Evolutionary conservation across 2,329 filamentous ascomycete genomes (phyloP).

Genomic region (Aspergillus thermomutatus): DNA sequence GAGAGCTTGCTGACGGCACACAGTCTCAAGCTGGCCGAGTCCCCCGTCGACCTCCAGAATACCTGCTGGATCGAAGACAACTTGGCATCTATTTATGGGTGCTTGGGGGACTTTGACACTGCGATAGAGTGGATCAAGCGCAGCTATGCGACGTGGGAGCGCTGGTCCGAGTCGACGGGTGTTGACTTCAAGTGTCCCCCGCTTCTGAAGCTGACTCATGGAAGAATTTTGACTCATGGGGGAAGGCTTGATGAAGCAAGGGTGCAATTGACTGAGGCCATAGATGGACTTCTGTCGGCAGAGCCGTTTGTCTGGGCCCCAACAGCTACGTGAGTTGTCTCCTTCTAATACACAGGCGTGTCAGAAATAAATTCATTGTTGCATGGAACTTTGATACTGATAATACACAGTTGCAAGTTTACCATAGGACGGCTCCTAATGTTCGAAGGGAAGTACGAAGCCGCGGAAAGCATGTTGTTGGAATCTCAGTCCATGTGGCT

Average conservation of each 20-base stretch:
- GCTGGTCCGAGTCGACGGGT: neutral
- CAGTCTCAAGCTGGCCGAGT: neutral
- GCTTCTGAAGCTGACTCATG: neutral
- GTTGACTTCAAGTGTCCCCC: neutral
- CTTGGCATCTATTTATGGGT: neutral
- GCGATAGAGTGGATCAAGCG: neutral
- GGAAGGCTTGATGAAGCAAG: neutral
- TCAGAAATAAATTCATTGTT: too few species aligned
- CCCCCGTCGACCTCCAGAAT: neutral
- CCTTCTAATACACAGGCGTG: neutral
- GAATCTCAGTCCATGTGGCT: neutral
- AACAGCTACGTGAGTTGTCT: neutral
- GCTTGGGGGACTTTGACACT: neutral
- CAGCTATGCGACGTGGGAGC: neutral
- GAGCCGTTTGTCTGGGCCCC: neutral
- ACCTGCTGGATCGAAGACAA: neutral
- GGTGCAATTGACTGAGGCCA: neutral
- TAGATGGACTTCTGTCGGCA: neutral
- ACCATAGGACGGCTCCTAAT: neutral
- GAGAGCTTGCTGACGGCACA: neutral
- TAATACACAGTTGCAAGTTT: neutral
- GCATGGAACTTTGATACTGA: neutral
- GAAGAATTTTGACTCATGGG: neutral
- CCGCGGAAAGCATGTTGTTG: neutral
- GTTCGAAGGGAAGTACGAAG: neutral